Conservation (phyloP, 768 basidiomycete genomes). For the Melanogaster broomeanus region DNA sequence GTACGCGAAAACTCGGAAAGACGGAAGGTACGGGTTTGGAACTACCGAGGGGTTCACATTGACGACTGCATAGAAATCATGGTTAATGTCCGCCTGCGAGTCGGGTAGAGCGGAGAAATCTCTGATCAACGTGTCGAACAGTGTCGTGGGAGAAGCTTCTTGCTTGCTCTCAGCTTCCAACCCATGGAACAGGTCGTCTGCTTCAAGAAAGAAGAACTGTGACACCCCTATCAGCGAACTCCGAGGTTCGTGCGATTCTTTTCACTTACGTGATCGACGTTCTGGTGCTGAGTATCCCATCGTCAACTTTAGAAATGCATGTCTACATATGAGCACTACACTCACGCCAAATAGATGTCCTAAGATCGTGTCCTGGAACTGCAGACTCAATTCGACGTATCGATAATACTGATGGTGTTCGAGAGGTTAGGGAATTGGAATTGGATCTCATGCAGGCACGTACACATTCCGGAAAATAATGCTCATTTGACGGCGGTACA, state of each 20-base stretch:
- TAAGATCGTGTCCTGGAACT: slow-evolving; percentile 86
- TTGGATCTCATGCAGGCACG: slow-evolving; percentile 29
- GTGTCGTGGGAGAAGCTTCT: slow-evolving; percentile 1
- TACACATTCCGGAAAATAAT: slow-evolving; percentile 87
- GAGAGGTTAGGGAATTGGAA: not conserved
- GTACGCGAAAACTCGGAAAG: slow-evolving; percentile 80
- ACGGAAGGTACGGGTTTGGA: slow-evolving; percentile 84
- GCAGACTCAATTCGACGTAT: slow-evolving; percentile 72
- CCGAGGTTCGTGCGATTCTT: slow-evolving; percentile 7
- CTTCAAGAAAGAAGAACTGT: slow-evolving; percentile 60
- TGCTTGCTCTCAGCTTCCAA: slow-evolving; percentile 23
- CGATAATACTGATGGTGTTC: slow-evolving; percentile 50
- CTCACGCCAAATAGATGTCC: slow-evolving; percentile 84
- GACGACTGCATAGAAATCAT: slow-evolving; percentile 71
- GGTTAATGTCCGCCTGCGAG: slow-evolving; percentile 46
- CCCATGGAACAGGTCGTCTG: slow-evolving; percentile 51
- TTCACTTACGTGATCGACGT: slow-evolving; percentile 70
- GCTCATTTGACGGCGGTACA: slow-evolving; percentile 78
- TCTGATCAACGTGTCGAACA: slow-evolving; percentile 52
- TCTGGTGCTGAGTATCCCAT: slow-evolving; percentile 62
- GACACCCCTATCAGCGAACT: not conserved
- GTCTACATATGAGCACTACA: slow-evolving; percentile 26
- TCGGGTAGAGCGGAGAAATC: slow-evolving; percentile 69
- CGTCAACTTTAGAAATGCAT: slow-evolving; percentile 23
- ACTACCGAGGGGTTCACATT: slow-evolving; percentile 83